Percentiles rank a stretch among this genome's conserved stretches.
phyloP scores from a whole-genome alignment of 306 rosid species.

The Hippophae rhamnoides region DNA sequence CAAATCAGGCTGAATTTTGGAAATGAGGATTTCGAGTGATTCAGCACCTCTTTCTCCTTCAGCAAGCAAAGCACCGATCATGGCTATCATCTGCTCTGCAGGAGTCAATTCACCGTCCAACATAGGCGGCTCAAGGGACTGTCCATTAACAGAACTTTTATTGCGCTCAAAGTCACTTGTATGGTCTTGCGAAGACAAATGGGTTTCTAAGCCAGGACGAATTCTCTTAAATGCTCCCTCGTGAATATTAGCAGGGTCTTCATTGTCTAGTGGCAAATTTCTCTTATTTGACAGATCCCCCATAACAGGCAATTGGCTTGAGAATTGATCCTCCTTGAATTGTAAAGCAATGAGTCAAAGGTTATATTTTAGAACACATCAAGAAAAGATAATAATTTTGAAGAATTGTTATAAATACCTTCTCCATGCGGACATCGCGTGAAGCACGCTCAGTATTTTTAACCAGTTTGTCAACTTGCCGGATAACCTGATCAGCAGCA shows the following conservation, averaged over 20 bases:
- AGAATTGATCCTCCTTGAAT: conserved; percentile 58
- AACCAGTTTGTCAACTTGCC: conserved; percentile 82
- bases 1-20: conserved; percentile 89
- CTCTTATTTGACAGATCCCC: conserved; percentile 67
- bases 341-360: conserved; percentile 12
- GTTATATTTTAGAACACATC: conserved; percentile 14
- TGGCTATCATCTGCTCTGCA: conserved; percentile 92
- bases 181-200: conserved; percentile 37
- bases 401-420: conserved; percentile 37
- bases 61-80: conserved; percentile 96
- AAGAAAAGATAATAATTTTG: not conserved
- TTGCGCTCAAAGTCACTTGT: conserved; percentile 50
- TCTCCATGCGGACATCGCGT: conserved; percentile 62
- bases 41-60: conserved; percentile 98
- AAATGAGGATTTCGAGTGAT: conserved; percentile 84
- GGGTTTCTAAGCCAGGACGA: conserved; percentile 49
- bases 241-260: conserved; percentile 57
- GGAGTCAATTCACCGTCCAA: conserved; percentile 62
- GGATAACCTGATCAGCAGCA: conserved; percentile 88
- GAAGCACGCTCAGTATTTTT: conserved; percentile 67
- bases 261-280: conserved; percentile 49
- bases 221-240: conserved; percentile 51
- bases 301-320: conserved; percentile 46
- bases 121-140: conserved; percentile 42
- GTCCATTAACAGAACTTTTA: conserved; percentile 41